These are phyloP conservation scores for Atkinsonella hypoxylon DNA, from an alignment of 2,329 filamentous ascomycete genomes.

Conservation along the genomic window DNA sequence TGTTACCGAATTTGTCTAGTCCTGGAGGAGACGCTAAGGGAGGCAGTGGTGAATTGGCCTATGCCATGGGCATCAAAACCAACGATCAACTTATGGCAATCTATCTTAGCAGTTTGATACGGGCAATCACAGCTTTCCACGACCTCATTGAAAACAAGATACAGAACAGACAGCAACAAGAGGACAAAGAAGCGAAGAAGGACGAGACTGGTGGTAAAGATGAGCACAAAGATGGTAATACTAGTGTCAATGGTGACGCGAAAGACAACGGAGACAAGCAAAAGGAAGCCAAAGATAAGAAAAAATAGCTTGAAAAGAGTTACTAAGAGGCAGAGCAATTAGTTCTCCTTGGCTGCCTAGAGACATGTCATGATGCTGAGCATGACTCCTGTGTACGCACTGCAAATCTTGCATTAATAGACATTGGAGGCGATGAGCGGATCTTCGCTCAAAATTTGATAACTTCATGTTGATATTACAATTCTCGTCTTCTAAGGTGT, in stretches of 20 bases:
- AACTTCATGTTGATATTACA: no score
- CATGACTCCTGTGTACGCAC: not conserved
- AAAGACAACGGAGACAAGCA: constrained; percentile 43
- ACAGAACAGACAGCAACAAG: constrained; percentile 92
- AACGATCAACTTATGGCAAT: constrained; percentile 99
- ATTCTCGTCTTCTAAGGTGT: no score
- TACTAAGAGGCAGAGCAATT: not conserved
- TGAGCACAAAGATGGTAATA: constrained; percentile 41
- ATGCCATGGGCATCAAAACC: constrained; percentile 97
- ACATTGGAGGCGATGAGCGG: not conserved
- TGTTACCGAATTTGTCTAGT: constrained; percentile 88
- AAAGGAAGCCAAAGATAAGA: constrained; percentile 44
- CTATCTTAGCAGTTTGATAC: constrained; percentile 91
- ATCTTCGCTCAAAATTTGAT: no score
- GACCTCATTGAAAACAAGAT: constrained; percentile 99
- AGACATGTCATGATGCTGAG: not conserved
- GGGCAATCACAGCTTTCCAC: constrained; percentile 97
- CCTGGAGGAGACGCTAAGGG: constrained; percentile 55
- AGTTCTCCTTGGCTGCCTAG: not conserved
- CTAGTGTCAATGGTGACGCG: constrained; percentile 27
- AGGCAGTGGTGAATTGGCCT: constrained; percentile 74
- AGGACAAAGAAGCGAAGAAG: constrained; percentile 86
- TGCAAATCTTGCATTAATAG: not conserved
- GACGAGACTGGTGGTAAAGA: constrained; percentile 51
- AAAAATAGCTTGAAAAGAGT: constrained; percentile 20